Base-by-base conservation (phyloP, 352 stramenopile species). In the Pythium rhizo-oryzae region DNA sequence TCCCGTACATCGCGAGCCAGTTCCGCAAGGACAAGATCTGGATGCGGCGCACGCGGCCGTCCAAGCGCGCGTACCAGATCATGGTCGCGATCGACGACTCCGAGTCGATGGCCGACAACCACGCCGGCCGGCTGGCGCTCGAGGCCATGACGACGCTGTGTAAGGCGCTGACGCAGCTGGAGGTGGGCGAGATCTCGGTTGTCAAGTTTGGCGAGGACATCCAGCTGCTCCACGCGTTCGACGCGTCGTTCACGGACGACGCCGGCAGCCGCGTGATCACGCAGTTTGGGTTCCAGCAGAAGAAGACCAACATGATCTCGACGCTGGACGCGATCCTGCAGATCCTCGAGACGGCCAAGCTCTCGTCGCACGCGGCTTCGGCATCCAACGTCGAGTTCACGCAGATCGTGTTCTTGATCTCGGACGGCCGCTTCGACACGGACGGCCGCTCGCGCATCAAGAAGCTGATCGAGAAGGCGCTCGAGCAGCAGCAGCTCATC, bases 11-110 rank as follows among this genome's bases (percentile, higher is more conserved):
- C 69, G 98, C 98, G n/a, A 99, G 89, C 71, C 96, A 98, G 66
- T 99, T 99, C 80, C 87, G 98, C 33, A 99, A 99, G 77, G 98
- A 99, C 81, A 99, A 99, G 78, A 99, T 99, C 72, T 99, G 98
- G 98, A 85, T 99, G 59, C 88, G 98, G 30, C 87, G 98, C 46
- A 99, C 97, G 30, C 99, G 99, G 65, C 98, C 98, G 30, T 98
- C 92, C 7, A 99, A 99, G 76, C 85, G 98, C 30, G 92, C 98
- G 70, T 99, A 99, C 78, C 93, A 99, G 75, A 93, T 99, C 16
- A 93, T 99, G 79, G 79, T 99, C 39, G 97, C 97, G 5, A 99
- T 99, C 49, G 98, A 99, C 79, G 95, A 99, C 81, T 99, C 97
- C 8, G 93, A 99, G 79, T 99, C 97, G 21, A 99, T 99, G 98